Percentiles rank a stretch among this genome's conserved stretches.
Evolutionary conservation across 345 rosid genomes (phyloP).

Genomic region (Pelargonium nanum): DNA sequence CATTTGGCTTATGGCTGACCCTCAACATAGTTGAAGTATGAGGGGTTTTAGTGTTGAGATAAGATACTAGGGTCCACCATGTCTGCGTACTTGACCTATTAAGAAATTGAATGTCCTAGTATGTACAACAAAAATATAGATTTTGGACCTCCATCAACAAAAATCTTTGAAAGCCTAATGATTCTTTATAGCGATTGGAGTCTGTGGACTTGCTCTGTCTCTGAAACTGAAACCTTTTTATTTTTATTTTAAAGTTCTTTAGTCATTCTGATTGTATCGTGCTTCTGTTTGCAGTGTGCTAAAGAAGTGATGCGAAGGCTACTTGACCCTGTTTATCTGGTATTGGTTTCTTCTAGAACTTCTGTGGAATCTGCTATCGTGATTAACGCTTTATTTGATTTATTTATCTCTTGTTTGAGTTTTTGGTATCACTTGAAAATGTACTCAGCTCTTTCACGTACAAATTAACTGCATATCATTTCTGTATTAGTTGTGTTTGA

Average conservation of each 20-base stretch:
- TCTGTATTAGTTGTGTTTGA: neutral
- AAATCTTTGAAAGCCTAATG: neutral
- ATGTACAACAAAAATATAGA: no score
- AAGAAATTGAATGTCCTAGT: no score
- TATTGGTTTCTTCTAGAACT: neutral
- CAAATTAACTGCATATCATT: conserved; percentile 3
- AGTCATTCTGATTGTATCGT: conserved; percentile 3
- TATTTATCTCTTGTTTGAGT: conserved; percentile 10
- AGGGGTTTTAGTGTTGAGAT: no score
- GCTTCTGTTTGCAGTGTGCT: conserved; percentile 49
- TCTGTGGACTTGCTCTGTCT: neutral
- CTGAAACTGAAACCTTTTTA: neutral
- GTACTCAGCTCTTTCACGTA: conserved; percentile 7
- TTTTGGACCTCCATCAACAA: no score
- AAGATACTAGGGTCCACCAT: no score
- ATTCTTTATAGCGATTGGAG: neutral
- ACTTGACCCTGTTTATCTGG: conserved; percentile 6
- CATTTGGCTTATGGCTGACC: no score
- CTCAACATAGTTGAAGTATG: no score
- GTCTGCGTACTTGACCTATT: no score
- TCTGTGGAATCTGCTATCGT: conserved; percentile 1
- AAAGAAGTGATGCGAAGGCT: conserved; percentile 22
- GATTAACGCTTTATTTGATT: conserved; percentile 18
- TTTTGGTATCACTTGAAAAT: conserved; percentile 8
- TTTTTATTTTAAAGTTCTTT: neutral